Evolutionary conservation across 1,284 basidiomycete species (phyloP), one percentile per base, ranked within the genome.

Genomic region (Schizophyllum amplum): DNA sequence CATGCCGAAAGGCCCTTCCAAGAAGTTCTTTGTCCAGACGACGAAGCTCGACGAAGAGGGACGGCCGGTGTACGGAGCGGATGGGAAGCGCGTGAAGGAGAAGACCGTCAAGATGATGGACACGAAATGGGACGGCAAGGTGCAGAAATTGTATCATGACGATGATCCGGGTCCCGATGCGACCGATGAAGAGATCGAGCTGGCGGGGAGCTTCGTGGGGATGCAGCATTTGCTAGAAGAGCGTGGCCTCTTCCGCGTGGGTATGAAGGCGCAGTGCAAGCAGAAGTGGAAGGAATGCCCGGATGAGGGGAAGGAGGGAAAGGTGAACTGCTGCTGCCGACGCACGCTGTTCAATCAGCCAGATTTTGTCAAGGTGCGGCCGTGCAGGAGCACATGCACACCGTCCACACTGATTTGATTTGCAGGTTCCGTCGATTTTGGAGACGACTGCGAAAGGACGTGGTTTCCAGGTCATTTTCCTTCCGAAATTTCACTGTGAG

Each of bases 171-270:
- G 63, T 6, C 66, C 68, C 53, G 33, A 17, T 13, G 33, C 33
- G 33, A 4, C 33, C 13, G 33, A 42, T 2, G 33, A 42, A 2
- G 33, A 42, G 33, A 4, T 4, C 13, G 59, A 59, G 20, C 54
- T 55, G 11, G 61, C 60, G 1, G 65, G 67, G 1, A 21, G 51
- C 11, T 72, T 69, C 62, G 70, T 71, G 53, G 70, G 69, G 2
- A 69, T 72, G 67, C 63, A 47, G 6, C 17, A 49, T 9, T 64
- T 69, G 17, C 53, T 69, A 1, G 23, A 54, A 33, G 66, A 69
- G 57, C 61, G 60, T 21, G 63, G 66, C 1, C 59, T 64, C 73
- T 74, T 52, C 71, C 69, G 73, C 74, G 61, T 6, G 51, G 75
- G 69, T 25, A 55, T 60, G 51, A 33, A 24, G 5, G 63, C 60